Conservation (phyloP, 495 filamentous ascomycete species). For the Diplogelasinospora grovesii region DNA sequence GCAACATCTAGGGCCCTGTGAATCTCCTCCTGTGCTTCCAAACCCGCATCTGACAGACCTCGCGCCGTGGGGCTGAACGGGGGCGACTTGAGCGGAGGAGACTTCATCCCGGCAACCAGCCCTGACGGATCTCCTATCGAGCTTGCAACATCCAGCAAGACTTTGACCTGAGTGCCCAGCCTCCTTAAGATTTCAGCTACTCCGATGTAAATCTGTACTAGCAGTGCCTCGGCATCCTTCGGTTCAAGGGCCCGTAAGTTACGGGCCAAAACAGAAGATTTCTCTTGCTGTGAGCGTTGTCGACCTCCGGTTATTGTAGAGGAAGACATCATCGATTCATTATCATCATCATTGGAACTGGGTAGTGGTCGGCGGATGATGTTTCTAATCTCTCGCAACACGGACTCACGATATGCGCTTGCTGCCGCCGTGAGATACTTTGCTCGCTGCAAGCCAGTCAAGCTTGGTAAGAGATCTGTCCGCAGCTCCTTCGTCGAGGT, state of each 20-base stretch:
- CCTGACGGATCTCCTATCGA: constrained; percentile 45
- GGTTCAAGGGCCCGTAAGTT: constrained; percentile 82
- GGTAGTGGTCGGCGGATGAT: constrained; percentile 82
- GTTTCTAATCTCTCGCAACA: constrained; percentile 78
- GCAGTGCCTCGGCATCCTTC: constrained; percentile 77
- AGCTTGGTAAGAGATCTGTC: constrained; percentile 54
- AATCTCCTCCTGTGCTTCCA: constrained; percentile 68
- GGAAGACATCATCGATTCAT: constrained; percentile 79
- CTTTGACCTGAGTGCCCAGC: constrained; percentile 84
- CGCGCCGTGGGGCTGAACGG: constrained; percentile 39
- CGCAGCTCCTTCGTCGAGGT: constrained; percentile 61
- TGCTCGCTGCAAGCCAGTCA: constrained; percentile 73
- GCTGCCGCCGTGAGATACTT: constrained; percentile 73
- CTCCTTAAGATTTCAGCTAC: constrained; percentile 82
- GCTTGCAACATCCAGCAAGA: constrained; percentile 91
- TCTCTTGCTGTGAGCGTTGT: constrained; percentile 74
- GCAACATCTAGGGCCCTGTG: constrained; percentile 83
- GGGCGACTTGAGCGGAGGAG: constrained; percentile 45
- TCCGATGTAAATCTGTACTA: constrained; percentile 74
- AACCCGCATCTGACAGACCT: constrained; percentile 16
- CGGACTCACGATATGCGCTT: constrained; percentile 77
- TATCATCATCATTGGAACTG: constrained; percentile 87
- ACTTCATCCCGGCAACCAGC: constrained; percentile 30
- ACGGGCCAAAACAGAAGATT: constrained; percentile 80
- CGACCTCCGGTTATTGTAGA: constrained; percentile 69